These are phyloP conservation scores for Polygonum maritimum DNA, from an alignment of 148 eudicot genomes.

Conservation along the genomic window DNA sequence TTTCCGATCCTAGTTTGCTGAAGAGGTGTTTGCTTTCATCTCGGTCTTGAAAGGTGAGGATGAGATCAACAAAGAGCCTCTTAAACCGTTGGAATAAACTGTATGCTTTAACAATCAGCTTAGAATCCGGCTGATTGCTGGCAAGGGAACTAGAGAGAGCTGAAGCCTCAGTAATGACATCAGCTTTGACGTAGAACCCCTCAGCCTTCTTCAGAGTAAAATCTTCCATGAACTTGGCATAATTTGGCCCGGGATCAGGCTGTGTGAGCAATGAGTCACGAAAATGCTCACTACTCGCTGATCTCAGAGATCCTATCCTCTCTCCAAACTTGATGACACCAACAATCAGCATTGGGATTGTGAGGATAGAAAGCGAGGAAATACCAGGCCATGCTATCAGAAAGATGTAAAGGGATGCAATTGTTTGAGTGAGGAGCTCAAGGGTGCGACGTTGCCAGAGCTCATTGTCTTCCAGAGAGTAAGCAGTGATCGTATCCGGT, in stretches of 20 bases:
- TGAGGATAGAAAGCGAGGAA: constrained; percentile 16
- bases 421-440: constrained; percentile 24
- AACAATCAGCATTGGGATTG: constrained; percentile 18
- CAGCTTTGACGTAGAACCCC: constrained; percentile 29
- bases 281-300: constrained; percentile 31
- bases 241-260: constrained; percentile 47
- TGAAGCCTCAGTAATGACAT: constrained; percentile 23
- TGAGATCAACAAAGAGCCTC: constrained; percentile 41
- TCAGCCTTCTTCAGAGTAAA: constrained; percentile 33
- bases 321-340: constrained; percentile 39
- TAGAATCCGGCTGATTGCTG: background rate
- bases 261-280: constrained; percentile 26
- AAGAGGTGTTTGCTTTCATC: constrained; percentile 25
- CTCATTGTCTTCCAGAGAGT: constrained; percentile 28
- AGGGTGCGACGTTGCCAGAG: constrained; percentile 40
- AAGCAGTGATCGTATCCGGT: constrained; percentile 29
- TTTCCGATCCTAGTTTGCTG: background rate
- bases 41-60: constrained; percentile 39
- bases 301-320: constrained; percentile 29
- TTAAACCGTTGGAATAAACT: constrained; percentile 30
- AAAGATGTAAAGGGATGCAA: constrained; percentile 23
- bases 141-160: constrained; percentile 7
- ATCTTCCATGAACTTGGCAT: constrained; percentile 45
- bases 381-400: constrained; percentile 26
- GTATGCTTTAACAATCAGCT: constrained; percentile 18